These are phyloP conservation scores for Leccinellum luteum DNA, from an alignment of 768 basidiomycete species.

Conservation along the genomic window DNA sequence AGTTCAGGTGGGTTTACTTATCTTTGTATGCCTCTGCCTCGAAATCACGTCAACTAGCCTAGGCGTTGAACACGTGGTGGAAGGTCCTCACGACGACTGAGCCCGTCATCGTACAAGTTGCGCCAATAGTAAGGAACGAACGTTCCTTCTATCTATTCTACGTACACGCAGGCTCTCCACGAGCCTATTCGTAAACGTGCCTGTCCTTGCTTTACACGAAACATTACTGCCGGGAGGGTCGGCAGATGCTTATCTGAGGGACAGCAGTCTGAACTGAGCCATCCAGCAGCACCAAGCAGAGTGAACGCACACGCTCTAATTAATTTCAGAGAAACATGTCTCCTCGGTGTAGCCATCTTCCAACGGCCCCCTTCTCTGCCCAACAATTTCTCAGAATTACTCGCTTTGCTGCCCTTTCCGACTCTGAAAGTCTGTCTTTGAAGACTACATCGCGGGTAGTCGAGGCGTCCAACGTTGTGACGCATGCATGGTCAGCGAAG, in stretches of 20 bases:
- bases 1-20: neutral
- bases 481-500: conserved; percentile 39
- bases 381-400: conserved; percentile 28
- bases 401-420: conserved; percentile 20
- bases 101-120: conserved; percentile 2
- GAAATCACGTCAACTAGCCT: conserved; percentile 15
- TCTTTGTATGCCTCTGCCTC: neutral
- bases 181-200: conserved; percentile 1
- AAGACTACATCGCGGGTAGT: conserved; percentile 14
- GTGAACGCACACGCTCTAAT: conserved; percentile 20
- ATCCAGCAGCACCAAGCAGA: conserved; percentile 11
- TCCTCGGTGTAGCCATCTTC: conserved; percentile 23
- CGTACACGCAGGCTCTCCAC: conserved; percentile 5
- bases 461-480: conserved; percentile 33
- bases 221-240: neutral
- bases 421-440: conserved; percentile 24
- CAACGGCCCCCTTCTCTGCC: conserved; percentile 22
- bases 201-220: neutral
- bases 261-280: neutral
- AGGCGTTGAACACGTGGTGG: conserved; percentile 20
- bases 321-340: conserved; percentile 29
- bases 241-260: neutral
- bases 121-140: conserved; percentile 10
- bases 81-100: conserved; percentile 3
- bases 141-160: conserved; percentile 20